phyloP scores from a whole-genome alignment of 306 rosid species.

The Gastrolobium bilobum region DNA sequence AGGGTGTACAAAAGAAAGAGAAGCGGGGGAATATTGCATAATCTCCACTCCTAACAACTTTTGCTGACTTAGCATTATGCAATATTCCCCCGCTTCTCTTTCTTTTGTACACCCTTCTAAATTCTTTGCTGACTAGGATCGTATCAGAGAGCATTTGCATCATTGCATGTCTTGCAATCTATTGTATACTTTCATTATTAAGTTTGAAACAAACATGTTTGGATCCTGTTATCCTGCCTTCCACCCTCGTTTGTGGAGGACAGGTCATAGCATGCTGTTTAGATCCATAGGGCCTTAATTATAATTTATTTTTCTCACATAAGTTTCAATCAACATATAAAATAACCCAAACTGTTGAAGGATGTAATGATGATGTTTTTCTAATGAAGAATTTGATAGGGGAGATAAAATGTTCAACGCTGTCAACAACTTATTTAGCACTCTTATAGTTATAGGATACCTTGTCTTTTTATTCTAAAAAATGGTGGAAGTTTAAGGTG shows the following conservation, averaged over 20 bases:
- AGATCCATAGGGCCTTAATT: background rate
- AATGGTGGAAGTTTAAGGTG: background rate
- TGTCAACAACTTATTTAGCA: constrained; percentile 10
- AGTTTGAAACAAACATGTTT: background rate
- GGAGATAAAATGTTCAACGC: background rate
- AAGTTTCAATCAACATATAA: background rate
- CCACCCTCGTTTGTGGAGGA: background rate
- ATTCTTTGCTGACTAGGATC: no score
- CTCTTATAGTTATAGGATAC: background rate
- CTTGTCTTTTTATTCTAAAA: background rate
- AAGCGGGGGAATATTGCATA: no score
- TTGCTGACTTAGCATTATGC: no score
- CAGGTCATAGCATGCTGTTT: background rate
- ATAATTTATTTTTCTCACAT: background rate
- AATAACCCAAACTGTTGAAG: constrained; percentile 11
- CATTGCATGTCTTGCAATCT: constrained; percentile 5
- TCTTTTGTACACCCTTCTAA: no score
- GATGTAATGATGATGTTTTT: background rate
- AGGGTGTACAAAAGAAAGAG: no score
- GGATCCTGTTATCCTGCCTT: background rate
- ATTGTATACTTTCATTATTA: background rate
- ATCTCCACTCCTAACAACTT: no score
- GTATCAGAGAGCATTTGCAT: no score
- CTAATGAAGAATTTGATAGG: background rate
- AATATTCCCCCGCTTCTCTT: no score